Conservation (phyloP, 306 rosid genomes). For the Prinsepia uniflora region DNA sequence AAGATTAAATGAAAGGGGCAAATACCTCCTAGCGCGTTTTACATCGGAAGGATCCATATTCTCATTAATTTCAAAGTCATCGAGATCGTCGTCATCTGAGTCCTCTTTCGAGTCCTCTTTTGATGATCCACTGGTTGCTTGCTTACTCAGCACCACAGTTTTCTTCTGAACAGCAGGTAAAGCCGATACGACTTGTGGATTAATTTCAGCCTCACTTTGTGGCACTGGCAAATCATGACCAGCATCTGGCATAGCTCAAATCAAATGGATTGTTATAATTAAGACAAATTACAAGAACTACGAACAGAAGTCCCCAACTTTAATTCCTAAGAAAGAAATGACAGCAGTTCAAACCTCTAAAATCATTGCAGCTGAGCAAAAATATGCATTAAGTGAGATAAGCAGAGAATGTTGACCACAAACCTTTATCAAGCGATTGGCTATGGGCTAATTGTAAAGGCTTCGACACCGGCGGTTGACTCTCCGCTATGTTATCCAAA, state of each 20-base stretch:
- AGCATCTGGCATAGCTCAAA: slow-evolving; percentile 23
- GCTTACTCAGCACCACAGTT: slow-evolving; percentile 28
- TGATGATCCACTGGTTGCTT: slow-evolving; percentile 56
- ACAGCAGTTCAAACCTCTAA: not conserved
- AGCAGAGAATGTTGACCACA: not conserved
- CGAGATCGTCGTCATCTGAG: slow-evolving; percentile 57
- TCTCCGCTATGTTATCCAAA: slow-evolving; percentile 23
- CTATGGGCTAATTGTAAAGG: slow-evolving; percentile 29
- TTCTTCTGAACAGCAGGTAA: slow-evolving; percentile 41
- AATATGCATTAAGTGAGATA: not conserved
- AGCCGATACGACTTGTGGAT: slow-evolving; percentile 32
- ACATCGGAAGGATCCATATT: slow-evolving; percentile 48
- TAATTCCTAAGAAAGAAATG: not conserved
- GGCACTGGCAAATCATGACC: slow-evolving; percentile 19
- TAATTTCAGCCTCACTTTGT: slow-evolving; percentile 35
- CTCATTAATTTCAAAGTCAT: slow-evolving; percentile 45
- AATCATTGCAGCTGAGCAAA: not conserved
- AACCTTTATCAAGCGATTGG: slow-evolving; percentile 30
- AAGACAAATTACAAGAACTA: not conserved
- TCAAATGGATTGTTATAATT: not conserved
- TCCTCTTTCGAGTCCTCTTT: slow-evolving; percentile 56
- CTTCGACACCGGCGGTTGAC: slow-evolving; percentile 12
- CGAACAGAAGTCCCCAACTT: slow-evolving; percentile 1
- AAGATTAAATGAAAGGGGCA: not conserved
- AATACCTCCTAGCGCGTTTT: slow-evolving; percentile 57